Conservation (phyloP, 1,284 basidiomycete genomes). For the Ceratobasidium sp. region DNA sequence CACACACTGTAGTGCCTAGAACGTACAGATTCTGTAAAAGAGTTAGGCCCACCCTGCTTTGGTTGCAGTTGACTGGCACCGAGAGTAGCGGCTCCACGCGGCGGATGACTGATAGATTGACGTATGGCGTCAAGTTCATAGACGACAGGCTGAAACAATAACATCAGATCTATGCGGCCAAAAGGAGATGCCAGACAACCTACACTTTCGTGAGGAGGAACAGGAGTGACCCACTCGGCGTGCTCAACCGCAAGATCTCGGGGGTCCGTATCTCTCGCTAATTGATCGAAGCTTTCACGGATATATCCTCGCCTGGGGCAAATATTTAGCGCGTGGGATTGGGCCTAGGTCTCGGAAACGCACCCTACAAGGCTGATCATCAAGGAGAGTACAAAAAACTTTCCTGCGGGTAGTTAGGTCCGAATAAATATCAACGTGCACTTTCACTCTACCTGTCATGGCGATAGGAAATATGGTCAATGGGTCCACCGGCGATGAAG, state of each 20-base stretch:
- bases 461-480: slow-evolving; percentile 8
- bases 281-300: slow-evolving; percentile 17
- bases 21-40: neutral
- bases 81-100: neutral
- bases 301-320: slow-evolving; percentile 31
- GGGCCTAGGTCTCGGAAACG: neutral
- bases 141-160: neutral
- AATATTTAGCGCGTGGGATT: neutral
- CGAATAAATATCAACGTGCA: neutral
- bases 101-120: neutral
- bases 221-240: neutral
- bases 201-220: neutral
- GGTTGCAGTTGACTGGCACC: neutral
- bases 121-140: slow-evolving; percentile 1
- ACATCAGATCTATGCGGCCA: neutral
- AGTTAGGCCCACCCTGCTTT: neutral
- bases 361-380: slow-evolving; percentile 41
- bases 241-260: neutral
- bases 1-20: neutral
- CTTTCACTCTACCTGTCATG: slow-evolving; percentile 11
- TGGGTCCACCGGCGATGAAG: neutral
- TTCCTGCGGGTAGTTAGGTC: slow-evolving; percentile 6
- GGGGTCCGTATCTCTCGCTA: neutral
- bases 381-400: slow-evolving; percentile 30
- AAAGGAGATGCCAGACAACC: neutral